A percentile compares a stretch with the other conserved stretches of the same genome.
Conservation (phyloP, 331 rosid genomes). For the Acacia concinna region DNA sequence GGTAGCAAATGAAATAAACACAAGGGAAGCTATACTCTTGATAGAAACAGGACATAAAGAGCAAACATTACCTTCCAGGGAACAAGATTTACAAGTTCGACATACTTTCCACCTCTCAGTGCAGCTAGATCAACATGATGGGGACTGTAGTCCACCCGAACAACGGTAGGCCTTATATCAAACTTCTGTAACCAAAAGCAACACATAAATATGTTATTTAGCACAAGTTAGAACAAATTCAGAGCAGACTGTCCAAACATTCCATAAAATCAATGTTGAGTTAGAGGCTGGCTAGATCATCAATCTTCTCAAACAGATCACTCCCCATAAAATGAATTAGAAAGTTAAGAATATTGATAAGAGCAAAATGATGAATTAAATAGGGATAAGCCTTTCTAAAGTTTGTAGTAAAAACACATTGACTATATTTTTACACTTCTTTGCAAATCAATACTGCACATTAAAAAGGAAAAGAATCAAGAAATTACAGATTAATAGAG, state of each 20-base stretch:
- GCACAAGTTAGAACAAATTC: not conserved
- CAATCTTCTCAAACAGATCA: constrained; percentile 16
- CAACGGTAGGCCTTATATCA: constrained; percentile 75
- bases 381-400: constrained; percentile 1
- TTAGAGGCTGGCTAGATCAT: not conserved
- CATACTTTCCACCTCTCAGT: constrained; percentile 80
- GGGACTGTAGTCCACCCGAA: constrained; percentile 95
- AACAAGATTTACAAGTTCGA: constrained; percentile 88
- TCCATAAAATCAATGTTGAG: not conserved
- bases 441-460: constrained; percentile 2
- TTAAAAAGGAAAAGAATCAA: not conserved
- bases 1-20: constrained; percentile 12
- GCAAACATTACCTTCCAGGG: constrained; percentile 86
- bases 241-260: not conserved
- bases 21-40: not conserved
- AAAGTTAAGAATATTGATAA: constrained; percentile 19
- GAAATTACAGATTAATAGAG: constrained; percentile 11
- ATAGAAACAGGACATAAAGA: constrained; percentile 15
- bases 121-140: constrained; percentile 81
- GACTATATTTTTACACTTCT: constrained; percentile 21
- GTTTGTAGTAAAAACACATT: not conserved
- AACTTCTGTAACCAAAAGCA: constrained; percentile 63
- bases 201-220: constrained; percentile 24
- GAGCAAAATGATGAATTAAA: constrained; percentile 23
- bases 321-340: constrained; percentile 5